Base-by-base conservation (phyloP, 805 yeast genomes). In the Wickerhamomyces alni region DNA sequence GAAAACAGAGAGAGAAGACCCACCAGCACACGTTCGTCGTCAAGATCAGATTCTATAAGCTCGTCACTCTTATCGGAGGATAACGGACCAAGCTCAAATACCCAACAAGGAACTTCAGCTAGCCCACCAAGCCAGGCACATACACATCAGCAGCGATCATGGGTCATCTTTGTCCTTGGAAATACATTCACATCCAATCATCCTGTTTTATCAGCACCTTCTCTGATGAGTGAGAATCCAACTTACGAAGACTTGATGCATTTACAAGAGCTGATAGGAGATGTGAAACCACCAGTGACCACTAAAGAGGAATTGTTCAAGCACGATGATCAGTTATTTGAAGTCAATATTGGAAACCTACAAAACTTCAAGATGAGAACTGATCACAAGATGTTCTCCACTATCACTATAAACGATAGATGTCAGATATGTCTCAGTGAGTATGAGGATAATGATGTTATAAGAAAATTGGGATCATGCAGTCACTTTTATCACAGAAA, bases 151-250 rank as follows among this genome's bases (percentile, higher is more conserved):
- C 63, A 65, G 30, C 59, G 76, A 22, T 70, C 79, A 1, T 77
- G 83, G 84, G 69, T 77, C n/a, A 74, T 78, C 18, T 74, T 75
- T 37, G 80, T 77, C 8, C 67, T 76, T 61, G 82, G 82, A 1
- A 80, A 79, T 30, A 58, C 70, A 12, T 77, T 74, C 46, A 66
- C 73, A 3, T 58, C 57, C 31, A 58, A 67, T 40, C 78, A 74
- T 49, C 79, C 78, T 5, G 51, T 74, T 8, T 58, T 74, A 27
- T 54, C 66, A 2, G 73, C 76, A 2, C 74, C 75, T 5, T 59
- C 74, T 3, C 46, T 74, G 33, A 57, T 70, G 50, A 63, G 72
- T 3, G 75, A 72, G 36, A 61, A 65, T 36, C 78, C 77, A n/a
- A 63, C 73, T 0, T 68, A 69, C 49, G 77, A 73, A 39, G 79